A percentile compares a stretch with the other conserved stretches of the same genome.
These are phyloP conservation scores for Wickerhamiella lipophila DNA, from an alignment of 805 yeast genomes.

Conservation along the genomic window DNA sequence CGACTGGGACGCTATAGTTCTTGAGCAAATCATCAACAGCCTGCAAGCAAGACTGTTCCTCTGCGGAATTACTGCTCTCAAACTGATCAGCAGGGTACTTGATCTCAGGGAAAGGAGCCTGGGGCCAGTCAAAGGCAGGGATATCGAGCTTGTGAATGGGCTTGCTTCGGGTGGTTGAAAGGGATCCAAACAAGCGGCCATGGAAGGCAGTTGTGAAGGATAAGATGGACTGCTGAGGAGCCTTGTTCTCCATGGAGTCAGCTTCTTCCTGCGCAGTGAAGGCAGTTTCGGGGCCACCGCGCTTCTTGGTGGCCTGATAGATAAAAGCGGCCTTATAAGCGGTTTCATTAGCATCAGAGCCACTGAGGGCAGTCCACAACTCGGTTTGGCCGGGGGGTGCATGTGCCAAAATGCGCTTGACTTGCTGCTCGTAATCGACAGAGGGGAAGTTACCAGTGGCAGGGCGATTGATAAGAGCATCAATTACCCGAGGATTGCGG, in stretches of 20 bases:
- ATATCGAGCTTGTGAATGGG: conserved; percentile 80
- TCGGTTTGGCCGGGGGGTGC: conserved; percentile 70
- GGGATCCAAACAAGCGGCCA: conserved; percentile 87
- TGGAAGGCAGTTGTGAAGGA: conserved; percentile 88
- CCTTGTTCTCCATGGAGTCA: conserved; percentile 64
- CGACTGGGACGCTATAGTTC: conserved; percentile 64
- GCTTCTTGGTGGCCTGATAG: conserved; percentile 56
- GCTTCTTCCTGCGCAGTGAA: conserved; percentile 58
- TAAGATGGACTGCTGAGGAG: conserved; percentile 73
- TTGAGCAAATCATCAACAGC: conserved; percentile 60
- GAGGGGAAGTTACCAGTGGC: conserved; percentile 77
- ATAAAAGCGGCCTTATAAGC: conserved; percentile 84
- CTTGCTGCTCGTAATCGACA: conserved; percentile 37
- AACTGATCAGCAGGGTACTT: conserved; percentile 69
- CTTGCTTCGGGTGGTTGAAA: conserved; percentile 83
- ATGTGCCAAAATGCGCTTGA: conserved; percentile 49
- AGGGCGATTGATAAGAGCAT: conserved; percentile 70
- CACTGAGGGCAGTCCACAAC: conserved; percentile 71
- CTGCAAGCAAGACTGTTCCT: conserved; percentile 65
- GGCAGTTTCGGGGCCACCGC: conserved; percentile 45
- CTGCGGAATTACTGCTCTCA: conserved; percentile 50
- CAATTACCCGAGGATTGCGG: conserved; percentile 52
- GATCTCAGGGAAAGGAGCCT: conserved; percentile 79
- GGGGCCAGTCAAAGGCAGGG: conserved; percentile 95
- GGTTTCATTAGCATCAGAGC: conserved; percentile 80